A percentile compares a stretch with the other conserved stretches of the same genome.
Conservation (phyloP, 2,329 filamentous ascomycete genomes). For the Phoma herbarum region DNA sequence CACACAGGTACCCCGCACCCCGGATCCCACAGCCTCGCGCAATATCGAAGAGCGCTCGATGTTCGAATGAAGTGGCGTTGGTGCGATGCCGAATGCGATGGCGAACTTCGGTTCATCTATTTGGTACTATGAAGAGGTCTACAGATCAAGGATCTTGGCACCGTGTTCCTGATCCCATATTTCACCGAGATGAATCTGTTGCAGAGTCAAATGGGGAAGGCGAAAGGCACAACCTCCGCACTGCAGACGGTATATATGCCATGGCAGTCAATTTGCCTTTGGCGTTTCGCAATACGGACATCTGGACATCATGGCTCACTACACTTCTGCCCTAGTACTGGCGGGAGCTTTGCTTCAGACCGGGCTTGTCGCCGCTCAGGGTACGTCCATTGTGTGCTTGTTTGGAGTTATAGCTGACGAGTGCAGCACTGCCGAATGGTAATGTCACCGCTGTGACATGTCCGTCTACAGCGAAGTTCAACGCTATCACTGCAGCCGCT, state of each 20-base stretch:
- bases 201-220: background rate
- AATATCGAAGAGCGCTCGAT: background rate
- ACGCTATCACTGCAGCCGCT: constrained; percentile 56
- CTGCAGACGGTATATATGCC: constrained; percentile 7
- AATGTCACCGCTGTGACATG: constrained; percentile 46
- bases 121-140: constrained; percentile 9
- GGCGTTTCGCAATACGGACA: background rate
- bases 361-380: constrained; percentile 25
- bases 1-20: background rate
- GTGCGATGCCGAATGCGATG: background rate
- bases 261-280: background rate
- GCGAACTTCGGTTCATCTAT: constrained; percentile 10
- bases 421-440: constrained; percentile 13
- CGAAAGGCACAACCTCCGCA: background rate
- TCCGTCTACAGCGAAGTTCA: constrained; percentile 53
- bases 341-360: constrained; percentile 29
- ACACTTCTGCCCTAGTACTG: constrained; percentile 14
- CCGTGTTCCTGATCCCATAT: constrained; percentile 4
- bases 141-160: background rate
- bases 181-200: constrained; percentile 9
- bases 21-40: background rate
- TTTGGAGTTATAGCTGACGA: background rate
- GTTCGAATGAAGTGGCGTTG: background rate
- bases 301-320: constrained; percentile 8
- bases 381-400: constrained; percentile 3